Evolutionary conservation across 1,284 basidiomycete species (phyloP).

Genomic region (Cryptococcus wingfieldii): DNA sequence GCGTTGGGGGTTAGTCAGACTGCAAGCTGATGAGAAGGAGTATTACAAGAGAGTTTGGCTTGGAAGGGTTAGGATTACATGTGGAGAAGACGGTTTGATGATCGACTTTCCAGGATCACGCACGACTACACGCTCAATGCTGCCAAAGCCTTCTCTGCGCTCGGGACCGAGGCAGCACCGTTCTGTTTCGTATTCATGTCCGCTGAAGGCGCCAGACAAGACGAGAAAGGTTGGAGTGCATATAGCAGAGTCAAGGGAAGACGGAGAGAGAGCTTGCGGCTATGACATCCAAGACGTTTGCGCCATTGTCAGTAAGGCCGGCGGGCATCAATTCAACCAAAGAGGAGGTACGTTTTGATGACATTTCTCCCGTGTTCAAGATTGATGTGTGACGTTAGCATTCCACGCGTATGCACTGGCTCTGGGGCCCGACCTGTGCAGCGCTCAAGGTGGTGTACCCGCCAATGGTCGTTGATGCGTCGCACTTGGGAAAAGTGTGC

Average conservation of each 20-base stretch:
- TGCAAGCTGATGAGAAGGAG: conserved; percentile 24
- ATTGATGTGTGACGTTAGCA: not conserved
- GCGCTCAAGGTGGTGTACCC: conserved; percentile 9
- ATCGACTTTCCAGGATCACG: conserved; percentile 20
- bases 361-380: not conserved
- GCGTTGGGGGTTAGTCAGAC: conserved; percentile 31
- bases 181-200: conserved; percentile 34
- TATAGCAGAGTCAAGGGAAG: conserved; percentile 26
- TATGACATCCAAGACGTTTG: conserved; percentile 10
- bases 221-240: conserved; percentile 9
- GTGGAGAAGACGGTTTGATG: too few relatives aligned
- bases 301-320: conserved; percentile 22
- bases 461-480: conserved; percentile 4
- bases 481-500: conserved; percentile 14
- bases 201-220: conserved; percentile 25
- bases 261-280: conserved; percentile 22
- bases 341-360: conserved; percentile 22
- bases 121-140: conserved; percentile 25
- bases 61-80: too few relatives aligned
- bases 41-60: too few relatives aligned
- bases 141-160: conserved; percentile 16
- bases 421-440: not conserved
- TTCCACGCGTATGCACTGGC: not conserved
- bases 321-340: conserved; percentile 22
- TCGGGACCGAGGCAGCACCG: conserved; percentile 18